A percentile compares a stretch with the other conserved stretches of the same genome.
Conservation (phyloP, 805 yeast genomes). For the Priceomyces castillae region DNA sequence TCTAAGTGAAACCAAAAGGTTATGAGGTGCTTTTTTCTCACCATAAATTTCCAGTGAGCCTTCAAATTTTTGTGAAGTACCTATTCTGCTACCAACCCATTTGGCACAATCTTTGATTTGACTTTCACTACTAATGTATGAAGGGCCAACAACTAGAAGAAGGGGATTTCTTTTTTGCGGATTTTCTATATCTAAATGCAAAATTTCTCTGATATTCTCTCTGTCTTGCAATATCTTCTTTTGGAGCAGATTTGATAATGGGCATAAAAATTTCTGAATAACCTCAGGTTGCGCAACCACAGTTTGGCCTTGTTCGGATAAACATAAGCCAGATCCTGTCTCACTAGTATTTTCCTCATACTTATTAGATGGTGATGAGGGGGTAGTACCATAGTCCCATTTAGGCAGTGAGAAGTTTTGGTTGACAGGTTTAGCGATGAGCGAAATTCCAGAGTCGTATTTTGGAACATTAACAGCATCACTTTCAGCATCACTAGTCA, state of each 20-base stretch:
- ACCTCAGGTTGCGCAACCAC: slow-evolving; percentile 45
- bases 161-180: slow-evolving; percentile 14
- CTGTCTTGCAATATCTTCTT: slow-evolving; percentile 30
- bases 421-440: neutral
- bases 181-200: slow-evolving; percentile 5
- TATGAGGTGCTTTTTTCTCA: slow-evolving; percentile 7
- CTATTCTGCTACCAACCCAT: slow-evolving; percentile 27
- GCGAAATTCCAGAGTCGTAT: slow-evolving; percentile 2
- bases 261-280: slow-evolving; percentile 38
- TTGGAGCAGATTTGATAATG: slow-evolving; percentile 27
- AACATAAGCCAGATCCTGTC: slow-evolving; percentile 17
- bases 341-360: neutral
- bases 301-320: slow-evolving; percentile 31
- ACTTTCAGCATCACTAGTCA: slow-evolving; percentile 3
- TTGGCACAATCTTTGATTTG: slow-evolving; percentile 41
- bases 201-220: slow-evolving; percentile 17
- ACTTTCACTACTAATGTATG: slow-evolving; percentile 22
- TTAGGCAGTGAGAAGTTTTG: neutral
- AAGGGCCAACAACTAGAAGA: slow-evolving; percentile 42
- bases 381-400: neutral
- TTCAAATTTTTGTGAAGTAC: slow-evolving; percentile 9
- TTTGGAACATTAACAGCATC: slow-evolving; percentile 4
- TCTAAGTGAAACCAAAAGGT: slow-evolving; percentile 32
- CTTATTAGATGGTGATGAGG: neutral
- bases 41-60: slow-evolving; percentile 13